Evolutionary conservation across 768 basidiomycete genomes (phyloP), one percentile per base, ranked within the genome.

Genomic region (Auricularia sp.): DNA sequence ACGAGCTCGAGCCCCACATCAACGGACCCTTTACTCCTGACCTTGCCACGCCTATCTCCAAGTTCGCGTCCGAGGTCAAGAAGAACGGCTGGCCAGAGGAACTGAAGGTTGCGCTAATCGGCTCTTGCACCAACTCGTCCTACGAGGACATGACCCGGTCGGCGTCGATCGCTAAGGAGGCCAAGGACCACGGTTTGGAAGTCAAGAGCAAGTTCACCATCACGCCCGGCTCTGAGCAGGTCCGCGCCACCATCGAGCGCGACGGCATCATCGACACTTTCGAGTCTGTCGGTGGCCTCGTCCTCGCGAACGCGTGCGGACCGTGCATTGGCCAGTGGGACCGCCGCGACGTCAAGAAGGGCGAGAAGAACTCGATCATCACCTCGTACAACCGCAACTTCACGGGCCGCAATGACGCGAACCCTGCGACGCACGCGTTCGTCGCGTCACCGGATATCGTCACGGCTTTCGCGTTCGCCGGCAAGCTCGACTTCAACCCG

Each of bases 321-420:
- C 97, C 97, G 73, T 98, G 97, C 77, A 98, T 98, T 68, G 97
- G 97, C 72, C 96, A 98, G 77, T 99, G 97, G 97, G 96, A 98
- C 79, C 84, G 97, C 74, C 80, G 86, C 72, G 97, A 99, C 70
- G 92, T 98, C 62, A 88, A 92, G 84, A 98, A 93, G 85, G 97
- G 96, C 73, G 92, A 91, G 71, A 80, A 84, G 71, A 99, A 98
- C 85, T 96, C 97, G 56, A 99, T 98, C 82, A 92, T 99, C 78
- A 96, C 96, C 63, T 98, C 95, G 21, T 99, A 99, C 85, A 99
- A 99, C 87, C 95, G 97, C 76, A 99, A 99, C 88, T 99, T 99
- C 82, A 98, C 97, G 70, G 97, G 96, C 65, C 94, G 97, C 74
- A 99, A 99, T 77, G 97, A 98, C 72, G 95, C 97, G 71, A 98